Evolutionary conservation across 164 flowering plant species (phyloP).

Genomic region (Stephania cephalantha): DNA sequence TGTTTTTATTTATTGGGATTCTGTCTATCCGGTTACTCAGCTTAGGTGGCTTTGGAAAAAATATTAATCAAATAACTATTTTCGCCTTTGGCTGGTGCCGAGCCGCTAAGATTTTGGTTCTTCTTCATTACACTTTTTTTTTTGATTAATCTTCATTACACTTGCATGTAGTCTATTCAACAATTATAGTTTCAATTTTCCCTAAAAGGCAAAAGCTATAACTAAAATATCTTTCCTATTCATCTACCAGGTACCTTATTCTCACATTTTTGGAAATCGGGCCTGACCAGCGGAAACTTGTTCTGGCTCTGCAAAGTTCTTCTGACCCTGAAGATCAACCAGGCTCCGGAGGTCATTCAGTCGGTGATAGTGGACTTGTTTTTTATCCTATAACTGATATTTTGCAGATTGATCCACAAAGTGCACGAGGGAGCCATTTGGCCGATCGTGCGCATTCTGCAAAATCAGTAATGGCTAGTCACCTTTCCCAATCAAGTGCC

Average conservation of each 20-base stretch:
- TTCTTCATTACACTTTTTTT: background rate
- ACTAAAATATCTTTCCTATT: background rate
- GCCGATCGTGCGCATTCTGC: slow-evolving; percentile 18
- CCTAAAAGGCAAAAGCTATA: background rate
- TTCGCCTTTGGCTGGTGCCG: background rate
- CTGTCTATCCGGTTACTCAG: slow-evolving; percentile 2
- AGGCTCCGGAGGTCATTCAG: slow-evolving; percentile 17
- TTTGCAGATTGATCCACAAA: slow-evolving; percentile 16
- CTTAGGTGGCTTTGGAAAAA: background rate
- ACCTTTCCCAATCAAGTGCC: slow-evolving; percentile 21
- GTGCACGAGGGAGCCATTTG: slow-evolving; percentile 11
- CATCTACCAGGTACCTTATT: slow-evolving; percentile 28
- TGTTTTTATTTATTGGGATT: background rate
- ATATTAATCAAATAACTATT: background rate
- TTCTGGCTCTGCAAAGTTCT: slow-evolving; percentile 20
- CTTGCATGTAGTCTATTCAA: background rate
- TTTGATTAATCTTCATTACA: background rate
- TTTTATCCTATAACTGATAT: slow-evolving; percentile 15
- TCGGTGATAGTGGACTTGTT: slow-evolving; percentile 26
- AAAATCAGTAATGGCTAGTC: slow-evolving; percentile 19
- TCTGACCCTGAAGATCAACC: slow-evolving; percentile 15
- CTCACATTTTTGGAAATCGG: slow-evolving; percentile 19
- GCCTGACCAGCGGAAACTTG: slow-evolving; percentile 21
- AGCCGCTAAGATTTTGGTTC: background rate
- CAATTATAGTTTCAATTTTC: background rate